Base-by-base conservation (phyloP, 2,329 filamentous ascomycete species). In the Epichloe amarillans region DNA sequence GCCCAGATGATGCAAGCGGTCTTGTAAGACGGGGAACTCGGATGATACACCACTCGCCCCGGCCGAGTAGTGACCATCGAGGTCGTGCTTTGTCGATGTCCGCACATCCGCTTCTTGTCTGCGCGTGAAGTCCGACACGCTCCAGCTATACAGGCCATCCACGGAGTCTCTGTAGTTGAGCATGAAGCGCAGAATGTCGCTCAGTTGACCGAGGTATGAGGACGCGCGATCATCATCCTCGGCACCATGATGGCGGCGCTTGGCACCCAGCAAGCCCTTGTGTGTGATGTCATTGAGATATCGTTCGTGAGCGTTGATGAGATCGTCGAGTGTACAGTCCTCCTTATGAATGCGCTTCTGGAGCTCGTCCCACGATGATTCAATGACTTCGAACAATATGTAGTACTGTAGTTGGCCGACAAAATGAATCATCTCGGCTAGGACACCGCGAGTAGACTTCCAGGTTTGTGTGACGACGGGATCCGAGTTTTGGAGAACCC, bases 401-500 rank as follows among this genome's bases (percentile, higher is more conserved):
- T 98, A 98, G 71, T 97, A 96, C 67, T 98, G 93, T 14, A 98
- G 76, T 68, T 98, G 93, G 56, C 88, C 88, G 61, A 97, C 84
- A 62, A 98, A 97, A 66, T 98, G 94, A 15, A 97, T 88, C 93
- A 98, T 98, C 67, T 98, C 94, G 12, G 91, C 90, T 38, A 97
- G 82, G 17, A 84, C 83, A 52, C 90, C 93, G 52, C 91, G 79
- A 4, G 90, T 94, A 14, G 78, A 82, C 64, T 95, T 96, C 93
- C 93, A 98, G 49, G 91, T 86, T 53, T 82, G 73, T 30, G 79
- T 79, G 23, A 94, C 80, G 54, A 79, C 78, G 3, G 70, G 64
- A 47, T 88, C 83, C 3, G 86, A 78, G 35, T 80, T 85, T 54
- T 86, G 84, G 6, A 98, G 77, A 0, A 97, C 89, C n/a, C 89